phyloP scores from a whole-genome alignment of 768 basidiomycete genomes.

The Auricularia auricula-judae region DNA sequence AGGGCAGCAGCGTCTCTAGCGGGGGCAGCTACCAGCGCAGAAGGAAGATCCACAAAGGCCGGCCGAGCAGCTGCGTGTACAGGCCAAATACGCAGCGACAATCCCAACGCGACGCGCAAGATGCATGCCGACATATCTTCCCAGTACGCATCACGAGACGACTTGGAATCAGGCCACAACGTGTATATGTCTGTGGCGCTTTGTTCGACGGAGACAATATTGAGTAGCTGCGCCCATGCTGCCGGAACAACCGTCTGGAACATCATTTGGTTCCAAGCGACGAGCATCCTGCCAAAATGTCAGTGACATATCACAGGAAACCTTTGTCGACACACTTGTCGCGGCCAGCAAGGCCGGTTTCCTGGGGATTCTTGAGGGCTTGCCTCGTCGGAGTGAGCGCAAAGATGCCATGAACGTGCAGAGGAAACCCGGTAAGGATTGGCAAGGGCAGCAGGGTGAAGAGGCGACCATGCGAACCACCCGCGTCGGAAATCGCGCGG shows the following conservation, averaged over 20 bases:
- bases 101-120: constrained; percentile 17
- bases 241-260: constrained; percentile 35
- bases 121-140: constrained; percentile 27
- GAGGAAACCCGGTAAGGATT: constrained; percentile 31
- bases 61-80: constrained; percentile 8
- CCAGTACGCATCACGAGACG: constrained; percentile 23
- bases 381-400: constrained; percentile 36
- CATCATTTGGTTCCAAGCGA: constrained; percentile 37
- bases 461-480: constrained; percentile 23
- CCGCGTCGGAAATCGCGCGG: neutral
- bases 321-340: constrained; percentile 27
- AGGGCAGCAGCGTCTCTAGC: constrained; percentile 5
- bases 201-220: constrained; percentile 12
- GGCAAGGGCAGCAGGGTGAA: constrained; percentile 42
- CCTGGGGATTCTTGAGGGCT: constrained; percentile 30
- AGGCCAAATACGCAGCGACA: constrained; percentile 26
- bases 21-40: constrained; percentile 1
- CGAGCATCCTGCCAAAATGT: constrained; percentile 24
- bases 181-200: constrained; percentile 20
- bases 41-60: too few species aligned
- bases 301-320: neutral
- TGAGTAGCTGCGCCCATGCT: constrained; percentile 30
- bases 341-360: constrained; percentile 28
- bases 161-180: constrained; percentile 30
- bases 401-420: constrained; percentile 37